Conservation (phyloP, 768 basidiomycete genomes). For the Trametes sanguinea region DNA sequence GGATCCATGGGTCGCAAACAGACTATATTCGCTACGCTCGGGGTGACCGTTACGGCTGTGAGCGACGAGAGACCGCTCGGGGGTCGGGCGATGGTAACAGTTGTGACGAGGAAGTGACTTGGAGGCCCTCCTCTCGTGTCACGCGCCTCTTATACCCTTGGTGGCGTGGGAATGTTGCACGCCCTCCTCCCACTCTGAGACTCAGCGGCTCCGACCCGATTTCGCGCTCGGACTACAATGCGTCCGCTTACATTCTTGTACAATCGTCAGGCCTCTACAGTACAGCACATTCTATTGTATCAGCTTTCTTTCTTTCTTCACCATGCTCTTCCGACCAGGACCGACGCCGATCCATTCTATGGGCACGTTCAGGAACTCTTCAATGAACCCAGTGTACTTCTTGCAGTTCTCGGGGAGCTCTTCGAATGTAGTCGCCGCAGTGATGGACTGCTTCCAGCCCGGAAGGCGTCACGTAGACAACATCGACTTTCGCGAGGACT, state of each 20-base stretch:
- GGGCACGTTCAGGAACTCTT: constrained; percentile 67
- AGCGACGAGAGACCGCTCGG: constrained; percentile 14
- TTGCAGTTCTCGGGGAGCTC: constrained; percentile 83
- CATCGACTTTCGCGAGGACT: constrained; percentile 73
- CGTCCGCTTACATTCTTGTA: neutral
- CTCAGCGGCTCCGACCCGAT: constrained; percentile 9
- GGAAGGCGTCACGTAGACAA: constrained; percentile 85
- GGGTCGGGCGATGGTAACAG: constrained; percentile 32
- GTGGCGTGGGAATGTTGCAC: constrained; percentile 31
- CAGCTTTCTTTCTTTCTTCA: constrained; percentile 33
- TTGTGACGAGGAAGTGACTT: constrained; percentile 38
- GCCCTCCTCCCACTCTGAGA: neutral
- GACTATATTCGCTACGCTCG: constrained; percentile 20
- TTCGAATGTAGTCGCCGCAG: constrained; percentile 59
- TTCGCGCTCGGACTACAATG: neutral
- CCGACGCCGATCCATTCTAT: constrained; percentile 97
- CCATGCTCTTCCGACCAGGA: constrained; percentile 81
- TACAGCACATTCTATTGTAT: constrained; percentile 10
- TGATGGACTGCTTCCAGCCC: constrained; percentile 88
- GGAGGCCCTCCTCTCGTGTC: constrained; percentile 23
- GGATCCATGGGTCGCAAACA: constrained; percentile 28
- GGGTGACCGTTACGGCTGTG: constrained; percentile 22
- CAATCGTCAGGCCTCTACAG: neutral
- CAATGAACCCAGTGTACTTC: constrained; percentile 86
- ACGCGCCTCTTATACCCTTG: constrained; percentile 32